A percentile compares a stretch with the other conserved stretches of the same genome.
Evolutionary conservation across 495 filamentous ascomycete genomes (phyloP).

Genomic region (Zalerion maritima): DNA sequence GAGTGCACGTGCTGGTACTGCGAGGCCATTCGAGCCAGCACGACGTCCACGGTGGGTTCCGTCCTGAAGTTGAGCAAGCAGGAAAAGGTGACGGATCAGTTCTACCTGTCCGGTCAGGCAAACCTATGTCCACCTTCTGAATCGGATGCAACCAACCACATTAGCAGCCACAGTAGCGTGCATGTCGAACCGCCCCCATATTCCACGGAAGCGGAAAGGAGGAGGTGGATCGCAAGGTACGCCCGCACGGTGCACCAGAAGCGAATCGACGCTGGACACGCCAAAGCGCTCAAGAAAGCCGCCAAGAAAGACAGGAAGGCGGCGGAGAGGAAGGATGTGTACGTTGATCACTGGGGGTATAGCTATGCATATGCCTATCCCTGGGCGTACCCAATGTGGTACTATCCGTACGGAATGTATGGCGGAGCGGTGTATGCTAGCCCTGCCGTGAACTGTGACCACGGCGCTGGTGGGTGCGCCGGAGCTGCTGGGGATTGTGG

Average conservation of each 20-base stretch:
- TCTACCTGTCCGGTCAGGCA: constrained; percentile 39
- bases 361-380: constrained; percentile 27
- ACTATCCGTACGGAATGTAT: constrained; percentile 16
- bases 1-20: constrained; percentile 91
- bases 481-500: constrained; percentile 40
- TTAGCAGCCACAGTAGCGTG: constrained; percentile 54
- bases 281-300: constrained; percentile 45
- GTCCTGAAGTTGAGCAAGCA: constrained; percentile 27
- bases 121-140: constrained; percentile 36
- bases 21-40: constrained; percentile 55
- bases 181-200: constrained; percentile 25
- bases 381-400: constrained; percentile 21
- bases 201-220: constrained; percentile 33
- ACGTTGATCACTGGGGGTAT: constrained; percentile 36
- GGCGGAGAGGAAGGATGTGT: constrained; percentile 36
- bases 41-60: constrained; percentile 31
- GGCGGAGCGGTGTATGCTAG: constrained; percentile 11
- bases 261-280: constrained; percentile 45
- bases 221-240: constrained; percentile 36
- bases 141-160: constrained; percentile 53
- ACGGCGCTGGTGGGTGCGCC: constrained; percentile 35
- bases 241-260: constrained; percentile 27
- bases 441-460: constrained; percentile 27
- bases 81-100: constrained; percentile 37
- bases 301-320: constrained; percentile 40